A percentile compares a stretch with the other conserved stretches of the same genome.
These are phyloP conservation scores for Metschnikowia arizonensis DNA, from an alignment of 805 yeast species.

Conservation along the genomic window DNA sequence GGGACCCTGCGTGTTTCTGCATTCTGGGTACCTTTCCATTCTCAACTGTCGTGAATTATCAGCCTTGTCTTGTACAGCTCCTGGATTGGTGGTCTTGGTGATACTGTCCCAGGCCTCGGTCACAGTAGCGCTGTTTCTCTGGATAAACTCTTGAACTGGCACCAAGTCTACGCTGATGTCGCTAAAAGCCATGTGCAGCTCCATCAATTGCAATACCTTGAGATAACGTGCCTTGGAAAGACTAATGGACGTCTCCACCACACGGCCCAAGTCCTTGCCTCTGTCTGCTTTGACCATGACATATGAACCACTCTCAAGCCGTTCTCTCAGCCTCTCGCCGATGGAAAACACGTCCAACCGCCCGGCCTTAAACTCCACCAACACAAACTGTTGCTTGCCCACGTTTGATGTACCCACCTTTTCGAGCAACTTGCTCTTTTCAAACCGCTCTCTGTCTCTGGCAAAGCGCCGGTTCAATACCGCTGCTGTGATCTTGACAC, in stretches of 20 bases:
- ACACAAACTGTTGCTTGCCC: constrained; percentile 13
- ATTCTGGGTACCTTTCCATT: neutral
- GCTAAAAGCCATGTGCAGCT: constrained; percentile 62
- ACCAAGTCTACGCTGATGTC: constrained; percentile 25
- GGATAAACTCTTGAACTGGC: constrained; percentile 3
- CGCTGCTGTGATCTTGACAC: constrained; percentile 33
- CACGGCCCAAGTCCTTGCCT: constrained; percentile 71
- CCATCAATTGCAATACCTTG: constrained; percentile 63
- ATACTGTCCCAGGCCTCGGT: constrained; percentile 2
- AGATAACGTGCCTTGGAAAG: constrained; percentile 64
- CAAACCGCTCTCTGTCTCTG: neutral
- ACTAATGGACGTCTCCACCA: constrained; percentile 53
- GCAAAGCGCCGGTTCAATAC: constrained; percentile 25
- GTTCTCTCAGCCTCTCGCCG: constrained; percentile 20
- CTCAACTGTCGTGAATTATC: neutral
- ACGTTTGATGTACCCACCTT: neutral
- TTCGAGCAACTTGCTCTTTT: neutral
- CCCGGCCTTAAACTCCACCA: constrained; percentile 72
- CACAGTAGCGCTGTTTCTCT: constrained; percentile 1
- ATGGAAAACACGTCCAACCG: constrained; percentile 71
- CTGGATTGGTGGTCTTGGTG: neutral
- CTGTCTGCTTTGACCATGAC: constrained; percentile 84
- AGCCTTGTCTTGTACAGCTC: neutral
- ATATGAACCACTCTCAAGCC: constrained; percentile 53
- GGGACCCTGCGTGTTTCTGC: constrained; percentile 45